A percentile compares a stretch with the other conserved stretches of the same genome.
These are phyloP conservation scores for Fusarium avenaceum DNA, from an alignment of 2,329 filamentous ascomycete species.

Conservation along the genomic window DNA sequence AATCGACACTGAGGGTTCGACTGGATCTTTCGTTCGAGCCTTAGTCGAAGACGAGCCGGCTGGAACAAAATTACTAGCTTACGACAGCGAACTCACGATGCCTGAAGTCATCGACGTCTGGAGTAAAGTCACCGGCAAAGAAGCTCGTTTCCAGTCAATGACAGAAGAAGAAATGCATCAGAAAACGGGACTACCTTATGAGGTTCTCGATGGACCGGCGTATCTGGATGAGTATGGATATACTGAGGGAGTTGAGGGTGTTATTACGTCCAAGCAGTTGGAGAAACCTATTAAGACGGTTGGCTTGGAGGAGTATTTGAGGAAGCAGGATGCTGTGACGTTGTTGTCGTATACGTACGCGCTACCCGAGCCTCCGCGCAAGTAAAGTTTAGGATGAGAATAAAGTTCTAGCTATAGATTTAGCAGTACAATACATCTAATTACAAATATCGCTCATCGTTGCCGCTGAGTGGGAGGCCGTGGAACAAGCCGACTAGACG, in stretches of 20 bases:
- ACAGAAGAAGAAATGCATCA: slow-evolving; percentile 52
- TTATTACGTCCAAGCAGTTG: slow-evolving; percentile 57
- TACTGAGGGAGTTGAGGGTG: slow-evolving; percentile 54
- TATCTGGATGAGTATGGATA: slow-evolving; percentile 59
- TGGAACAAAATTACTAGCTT: slow-evolving; percentile 60
- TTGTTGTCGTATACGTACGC: slow-evolving; percentile 9
- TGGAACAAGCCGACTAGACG: too few species aligned
- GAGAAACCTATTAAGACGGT: slow-evolving; percentile 51
- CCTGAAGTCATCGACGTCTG: slow-evolving; percentile 54
- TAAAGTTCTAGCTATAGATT: too few species aligned
- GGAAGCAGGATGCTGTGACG: slow-evolving; percentile 26
- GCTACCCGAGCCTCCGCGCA: slow-evolving; percentile 1
- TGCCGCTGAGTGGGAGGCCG: too few species aligned
- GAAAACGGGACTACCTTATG: slow-evolving; percentile 52
- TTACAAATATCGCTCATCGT: too few species aligned
- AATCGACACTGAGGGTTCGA: slow-evolving; percentile 55
- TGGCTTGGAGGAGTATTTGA: slow-evolving; percentile 52
- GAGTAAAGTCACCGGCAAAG: slow-evolving; percentile 54
- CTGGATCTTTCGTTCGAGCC: slow-evolving; percentile 60
- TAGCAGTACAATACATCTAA: too few species aligned
- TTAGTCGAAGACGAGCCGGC: slow-evolving; percentile 57
- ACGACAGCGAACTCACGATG: slow-evolving; percentile 56
- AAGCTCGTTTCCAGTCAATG: slow-evolving; percentile 52
- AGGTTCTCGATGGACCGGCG: slow-evolving; percentile 55
- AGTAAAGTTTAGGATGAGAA: neutral